Evolutionary conservation across 2,329 filamentous ascomycete species (phyloP).

Genomic region (Aschersonia sp.): DNA sequence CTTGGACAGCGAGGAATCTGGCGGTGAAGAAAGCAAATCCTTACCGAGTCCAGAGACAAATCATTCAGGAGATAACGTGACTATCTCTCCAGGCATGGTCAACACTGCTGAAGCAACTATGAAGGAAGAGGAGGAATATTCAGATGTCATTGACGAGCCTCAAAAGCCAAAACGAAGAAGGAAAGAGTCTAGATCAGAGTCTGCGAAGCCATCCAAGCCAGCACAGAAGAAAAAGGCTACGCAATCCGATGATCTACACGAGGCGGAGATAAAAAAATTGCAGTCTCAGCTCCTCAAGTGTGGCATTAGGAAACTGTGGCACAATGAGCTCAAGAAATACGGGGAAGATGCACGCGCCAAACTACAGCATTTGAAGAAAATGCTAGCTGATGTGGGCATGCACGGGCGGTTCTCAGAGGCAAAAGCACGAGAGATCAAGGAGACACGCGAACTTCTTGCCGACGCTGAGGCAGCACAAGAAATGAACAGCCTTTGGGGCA

Average conservation of each 20-base stretch:
- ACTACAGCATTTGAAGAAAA: conserved; percentile 63
- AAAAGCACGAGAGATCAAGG: conserved; percentile 76
- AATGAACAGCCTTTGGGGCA: conserved; percentile 68
- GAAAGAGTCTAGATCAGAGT: conserved; percentile 20
- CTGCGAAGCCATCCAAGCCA: conserved; percentile 14
- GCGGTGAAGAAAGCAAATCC: conserved; percentile 6
- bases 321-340: conserved; percentile 64
- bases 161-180: conserved; percentile 45
- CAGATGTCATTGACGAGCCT: conserved; percentile 57
- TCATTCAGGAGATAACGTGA: conserved; percentile 8
- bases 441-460: conserved; percentile 66
- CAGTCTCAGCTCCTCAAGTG: conserved; percentile 83
- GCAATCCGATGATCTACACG: conserved; percentile 39
- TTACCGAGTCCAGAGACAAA: conserved; percentile 3
- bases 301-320: conserved; percentile 86
- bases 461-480: conserved; percentile 78
- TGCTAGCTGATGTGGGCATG: conserved; percentile 78
- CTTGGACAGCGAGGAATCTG: conserved; percentile 1
- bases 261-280: conserved; percentile 74
- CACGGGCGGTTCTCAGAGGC: conserved; percentile 74
- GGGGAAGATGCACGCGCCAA: conserved; percentile 61
- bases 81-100: conserved; percentile 6
- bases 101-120: conserved; percentile 9
- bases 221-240: conserved; percentile 13
- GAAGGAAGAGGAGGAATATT: conserved; percentile 24